Conservation (phyloP, 805 yeast genomes). For the Candida stauntonica region DNA sequence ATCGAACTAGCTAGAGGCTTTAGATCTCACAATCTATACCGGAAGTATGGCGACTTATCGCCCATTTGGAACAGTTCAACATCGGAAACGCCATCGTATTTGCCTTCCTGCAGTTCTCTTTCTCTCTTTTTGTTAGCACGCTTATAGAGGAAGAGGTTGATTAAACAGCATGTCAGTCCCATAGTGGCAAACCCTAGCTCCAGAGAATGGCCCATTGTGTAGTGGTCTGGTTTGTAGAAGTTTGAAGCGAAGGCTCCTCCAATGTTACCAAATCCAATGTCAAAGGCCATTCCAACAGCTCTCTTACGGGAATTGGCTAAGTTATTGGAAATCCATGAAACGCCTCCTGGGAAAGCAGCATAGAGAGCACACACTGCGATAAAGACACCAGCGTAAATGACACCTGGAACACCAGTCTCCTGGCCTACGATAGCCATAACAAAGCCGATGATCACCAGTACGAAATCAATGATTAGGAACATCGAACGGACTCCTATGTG, state of each 20-base stretch:
- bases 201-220: conserved; percentile 30
- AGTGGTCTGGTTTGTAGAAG: conserved; percentile 30
- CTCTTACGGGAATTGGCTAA: conserved; percentile 32
- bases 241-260: conserved; percentile 33
- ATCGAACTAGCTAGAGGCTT: too few relatives aligned
- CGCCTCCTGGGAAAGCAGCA: conserved; percentile 30
- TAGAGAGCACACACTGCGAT: conserved; percentile 29
- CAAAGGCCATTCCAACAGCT: conserved; percentile 35
- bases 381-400: conserved; percentile 31
- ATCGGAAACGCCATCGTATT: conserved; percentile 26
- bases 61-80: conserved; percentile 35
- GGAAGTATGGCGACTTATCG: conserved; percentile 38
- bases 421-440: conserved; percentile 28
- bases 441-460: conserved; percentile 32
- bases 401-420: conserved; percentile 24
- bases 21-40: conserved; percentile 24
- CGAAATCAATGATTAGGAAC: conserved; percentile 25
- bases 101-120: conserved; percentile 29
- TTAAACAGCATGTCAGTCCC: conserved; percentile 27
- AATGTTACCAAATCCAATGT: conserved; percentile 35
- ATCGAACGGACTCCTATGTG: conserved; percentile 30
- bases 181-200: conserved; percentile 31
- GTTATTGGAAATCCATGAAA: conserved; percentile 34
- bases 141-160: conserved; percentile 22
- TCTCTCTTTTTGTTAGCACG: conserved; percentile 24